These are phyloP conservation scores for Tephrocybe sp. DNA, from an alignment of 768 basidiomycete genomes.

Conservation along the genomic window DNA sequence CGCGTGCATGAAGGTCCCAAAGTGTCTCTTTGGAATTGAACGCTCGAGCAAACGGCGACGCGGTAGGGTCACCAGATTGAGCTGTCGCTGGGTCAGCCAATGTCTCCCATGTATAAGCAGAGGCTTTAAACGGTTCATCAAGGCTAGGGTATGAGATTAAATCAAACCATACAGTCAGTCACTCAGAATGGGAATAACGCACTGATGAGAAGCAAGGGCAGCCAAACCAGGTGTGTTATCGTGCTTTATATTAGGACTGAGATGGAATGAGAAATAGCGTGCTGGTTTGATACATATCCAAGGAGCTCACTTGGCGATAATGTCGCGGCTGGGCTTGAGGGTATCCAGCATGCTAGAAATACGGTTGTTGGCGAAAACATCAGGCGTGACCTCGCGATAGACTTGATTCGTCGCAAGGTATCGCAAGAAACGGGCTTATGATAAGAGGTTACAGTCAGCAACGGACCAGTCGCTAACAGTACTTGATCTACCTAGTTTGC, in stretches of 20 bases:
- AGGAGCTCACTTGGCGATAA: background rate
- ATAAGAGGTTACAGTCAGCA: background rate
- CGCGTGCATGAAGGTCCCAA: slow-evolving; percentile 24
- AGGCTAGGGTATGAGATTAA: slow-evolving; percentile 14
- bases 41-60: slow-evolving; percentile 24
- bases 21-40: slow-evolving; percentile 18
- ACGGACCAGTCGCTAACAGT: background rate
- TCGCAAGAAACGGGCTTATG: slow-evolving; percentile 3
- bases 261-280: no score
- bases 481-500: slow-evolving; percentile 27
- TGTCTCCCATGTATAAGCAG: slow-evolving; percentile 29
- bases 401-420: slow-evolving; percentile 14
- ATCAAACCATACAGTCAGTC: no score
- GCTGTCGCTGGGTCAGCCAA: slow-evolving; percentile 25
- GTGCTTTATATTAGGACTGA: slow-evolving; percentile 7
- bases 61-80: slow-evolving; percentile 21
- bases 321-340: slow-evolving; percentile 18
- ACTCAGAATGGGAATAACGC: background rate
- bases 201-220: slow-evolving; percentile 24
- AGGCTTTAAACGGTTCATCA: slow-evolving; percentile 28
- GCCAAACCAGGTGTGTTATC: slow-evolving; percentile 22
- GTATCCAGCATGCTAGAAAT: slow-evolving; percentile 32
- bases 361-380: slow-evolving; percentile 32
- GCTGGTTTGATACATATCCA: background rate
- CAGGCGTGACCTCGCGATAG: slow-evolving; percentile 25